phyloP scores from a whole-genome alignment of 805 yeast genomes.

The Yarrowia alimentaria region DNA sequence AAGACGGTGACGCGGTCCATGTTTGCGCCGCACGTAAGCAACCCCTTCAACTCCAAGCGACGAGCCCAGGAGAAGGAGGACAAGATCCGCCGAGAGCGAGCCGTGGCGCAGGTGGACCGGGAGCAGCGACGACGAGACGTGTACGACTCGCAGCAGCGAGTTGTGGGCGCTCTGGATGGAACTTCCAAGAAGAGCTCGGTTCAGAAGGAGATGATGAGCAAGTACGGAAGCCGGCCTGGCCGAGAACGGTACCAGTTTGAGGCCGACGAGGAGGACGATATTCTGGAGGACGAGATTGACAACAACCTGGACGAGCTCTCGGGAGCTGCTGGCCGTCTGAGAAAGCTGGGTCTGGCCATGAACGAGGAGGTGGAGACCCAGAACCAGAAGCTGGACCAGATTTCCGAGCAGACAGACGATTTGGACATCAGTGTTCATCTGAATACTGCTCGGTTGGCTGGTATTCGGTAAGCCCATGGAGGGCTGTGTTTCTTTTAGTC shows the following conservation, averaged over 20 bases:
- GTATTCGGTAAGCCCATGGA: slow-evolving; percentile 36
- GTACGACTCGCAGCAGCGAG: slow-evolving; percentile 64
- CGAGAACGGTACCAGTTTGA: slow-evolving; percentile 76
- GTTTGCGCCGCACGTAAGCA: slow-evolving; percentile 73
- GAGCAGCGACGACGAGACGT: slow-evolving; percentile 61
- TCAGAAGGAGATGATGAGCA: slow-evolving; percentile 35
- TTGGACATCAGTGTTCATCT: slow-evolving; percentile 80
- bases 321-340: slow-evolving; percentile 65
- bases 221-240: slow-evolving; percentile 32
- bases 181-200: slow-evolving; percentile 40
- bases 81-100: slow-evolving; percentile 58
- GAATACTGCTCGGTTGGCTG: slow-evolving; percentile 64
- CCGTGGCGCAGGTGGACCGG: slow-evolving; percentile 59
- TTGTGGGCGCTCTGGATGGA: slow-evolving; percentile 49
- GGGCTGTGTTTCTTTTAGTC: too few species aligned
- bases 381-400: slow-evolving; percentile 65
- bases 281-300: slow-evolving; percentile 83
- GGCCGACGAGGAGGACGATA: slow-evolving; percentile 90
- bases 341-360: slow-evolving; percentile 66
- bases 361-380: slow-evolving; percentile 78
- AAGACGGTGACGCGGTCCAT: slow-evolving; percentile 76
- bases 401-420: slow-evolving; percentile 80
- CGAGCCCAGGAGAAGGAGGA: slow-evolving; percentile 73
- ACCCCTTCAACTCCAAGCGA: slow-evolving; percentile 85
- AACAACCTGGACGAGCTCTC: slow-evolving; percentile 76